These are phyloP conservation scores for Chionographis japonica DNA, from an alignment of 106 monocot genomes.

Conservation along the genomic window DNA sequence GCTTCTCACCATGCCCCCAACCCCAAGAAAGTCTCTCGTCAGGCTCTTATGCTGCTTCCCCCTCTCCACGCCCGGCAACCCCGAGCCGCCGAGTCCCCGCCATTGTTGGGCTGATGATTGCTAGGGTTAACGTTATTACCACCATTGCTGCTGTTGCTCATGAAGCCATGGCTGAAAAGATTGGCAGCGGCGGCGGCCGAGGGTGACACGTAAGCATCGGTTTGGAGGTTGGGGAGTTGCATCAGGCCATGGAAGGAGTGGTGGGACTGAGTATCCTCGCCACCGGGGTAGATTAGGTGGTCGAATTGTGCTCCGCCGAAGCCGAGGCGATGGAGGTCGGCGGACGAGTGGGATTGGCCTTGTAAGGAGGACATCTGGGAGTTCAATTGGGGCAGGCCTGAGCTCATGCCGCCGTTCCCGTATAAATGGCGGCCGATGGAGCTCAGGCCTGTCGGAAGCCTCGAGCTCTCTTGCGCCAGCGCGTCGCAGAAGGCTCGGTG, in stretches of 20 bases:
- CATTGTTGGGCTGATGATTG: too few relatives aligned
- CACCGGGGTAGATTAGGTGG: conserved; percentile 20
- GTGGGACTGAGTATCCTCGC: conserved; percentile 4
- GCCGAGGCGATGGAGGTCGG: conserved; percentile 22
- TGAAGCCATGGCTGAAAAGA: too few relatives aligned
- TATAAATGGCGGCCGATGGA: conserved; percentile 15
- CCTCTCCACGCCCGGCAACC: conserved; percentile 14
- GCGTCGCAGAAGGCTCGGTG: conserved; percentile 39
- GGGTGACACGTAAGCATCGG: not conserved
- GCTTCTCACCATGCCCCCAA: conserved; percentile 30
- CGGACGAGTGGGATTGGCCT: conserved; percentile 11
- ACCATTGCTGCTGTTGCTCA: too few relatives aligned
- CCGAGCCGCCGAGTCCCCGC: conserved; percentile 6
- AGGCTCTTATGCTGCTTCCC: conserved; percentile 13
- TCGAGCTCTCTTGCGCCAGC: too few relatives aligned
- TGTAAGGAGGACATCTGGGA: not conserved
- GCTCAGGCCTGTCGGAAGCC: conserved; percentile 15
- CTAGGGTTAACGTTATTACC: too few relatives aligned
- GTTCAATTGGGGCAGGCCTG: conserved; percentile 12
- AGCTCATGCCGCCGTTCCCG: conserved; percentile 1
- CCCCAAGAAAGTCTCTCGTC: conserved; percentile 43
- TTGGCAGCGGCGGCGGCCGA: conserved; percentile 4
- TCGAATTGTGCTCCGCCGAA: conserved; percentile 17
- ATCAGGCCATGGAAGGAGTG: conserved; percentile 23
- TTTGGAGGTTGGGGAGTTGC: conserved; percentile 25